These are phyloP conservation scores for Metschnikowia chrysomelidarum DNA, from an alignment of 805 yeast species.

Conservation along the genomic window DNA sequence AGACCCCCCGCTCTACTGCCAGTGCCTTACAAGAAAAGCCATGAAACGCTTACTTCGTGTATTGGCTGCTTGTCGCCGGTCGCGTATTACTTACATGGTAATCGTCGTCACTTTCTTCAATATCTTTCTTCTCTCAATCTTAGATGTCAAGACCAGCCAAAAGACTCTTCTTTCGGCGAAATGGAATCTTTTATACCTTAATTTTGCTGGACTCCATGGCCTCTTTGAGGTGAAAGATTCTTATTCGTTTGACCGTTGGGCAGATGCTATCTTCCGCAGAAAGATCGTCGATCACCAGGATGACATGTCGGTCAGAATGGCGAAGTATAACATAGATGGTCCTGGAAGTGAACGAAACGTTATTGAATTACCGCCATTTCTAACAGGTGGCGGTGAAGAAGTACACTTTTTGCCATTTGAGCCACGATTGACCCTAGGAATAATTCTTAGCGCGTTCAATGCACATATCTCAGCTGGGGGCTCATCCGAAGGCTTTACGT, in stretches of 20 bases:
- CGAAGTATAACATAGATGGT: conserved; percentile 4
- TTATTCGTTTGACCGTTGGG: conserved; percentile 14
- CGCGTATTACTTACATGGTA: conserved; percentile 7
- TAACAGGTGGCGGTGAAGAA: conserved; percentile 8
- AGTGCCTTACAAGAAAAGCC: too few species aligned
- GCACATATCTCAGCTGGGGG: conserved; percentile 11
- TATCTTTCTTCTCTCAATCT: conserved; percentile 3
- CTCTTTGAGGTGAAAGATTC: conserved; percentile 3
- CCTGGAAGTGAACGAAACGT: neutral
- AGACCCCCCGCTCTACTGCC: neutral
- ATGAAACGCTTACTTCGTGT: neutral
- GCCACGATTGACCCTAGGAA: conserved; percentile 22
- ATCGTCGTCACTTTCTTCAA: conserved; percentile 6
- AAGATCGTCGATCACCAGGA: conserved; percentile 1
- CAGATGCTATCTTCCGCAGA: conserved; percentile 7
- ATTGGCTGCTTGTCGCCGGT: conserved; percentile 9
- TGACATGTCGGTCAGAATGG: conserved; percentile 4
- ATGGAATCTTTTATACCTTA: conserved; percentile 1
- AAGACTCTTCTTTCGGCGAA: conserved; percentile 1
- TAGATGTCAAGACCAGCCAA: neutral
- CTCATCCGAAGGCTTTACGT: neutral
- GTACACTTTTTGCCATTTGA: conserved; percentile 16
- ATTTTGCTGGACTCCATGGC: conserved; percentile 3
- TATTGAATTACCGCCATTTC: conserved; percentile 8
- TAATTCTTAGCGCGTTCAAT: conserved; percentile 17